Conservation (phyloP, 345 rosid species). For the Salix viminalis region DNA sequence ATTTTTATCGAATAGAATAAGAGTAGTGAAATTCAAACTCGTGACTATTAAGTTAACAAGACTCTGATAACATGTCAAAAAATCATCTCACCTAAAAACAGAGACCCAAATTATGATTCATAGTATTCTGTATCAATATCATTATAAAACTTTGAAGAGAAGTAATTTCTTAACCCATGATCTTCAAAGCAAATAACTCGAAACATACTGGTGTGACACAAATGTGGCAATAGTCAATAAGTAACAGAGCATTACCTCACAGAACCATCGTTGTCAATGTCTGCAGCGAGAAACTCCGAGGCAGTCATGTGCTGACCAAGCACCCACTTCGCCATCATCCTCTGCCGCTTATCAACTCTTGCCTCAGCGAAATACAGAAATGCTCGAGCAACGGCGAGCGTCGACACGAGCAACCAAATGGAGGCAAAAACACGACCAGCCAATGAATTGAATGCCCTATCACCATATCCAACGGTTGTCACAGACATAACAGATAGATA, state of each 20-base stretch:
- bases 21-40: too few species aligned
- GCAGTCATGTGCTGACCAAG: constrained; percentile 78
- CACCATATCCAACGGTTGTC: constrained; percentile 89
- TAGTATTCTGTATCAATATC: too few species aligned
- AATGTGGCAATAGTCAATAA: background rate
- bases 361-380: constrained; percentile 80
- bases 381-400: constrained; percentile 80
- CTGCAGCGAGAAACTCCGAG: constrained; percentile 81
- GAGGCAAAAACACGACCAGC: constrained; percentile 74
- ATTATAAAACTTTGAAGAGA: background rate
- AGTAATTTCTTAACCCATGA: background rate
- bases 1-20: too few species aligned
- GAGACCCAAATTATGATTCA: too few species aligned
- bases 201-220: background rate
- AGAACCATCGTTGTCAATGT: constrained; percentile 74
- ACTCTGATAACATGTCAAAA: accelerated
- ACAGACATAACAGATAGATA: constrained; percentile 96
- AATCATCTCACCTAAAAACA: too few species aligned
- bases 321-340: constrained; percentile 73
- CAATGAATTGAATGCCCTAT: constrained; percentile 63
- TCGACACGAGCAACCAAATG: constrained; percentile 85
- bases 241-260: constrained; percentile 51
- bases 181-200: background rate
- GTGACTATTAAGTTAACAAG: too few species aligned
- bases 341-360: constrained; percentile 80